Conservation (phyloP, 495 filamentous ascomycete genomes). For the Pseudotulostoma volvatum region DNA sequence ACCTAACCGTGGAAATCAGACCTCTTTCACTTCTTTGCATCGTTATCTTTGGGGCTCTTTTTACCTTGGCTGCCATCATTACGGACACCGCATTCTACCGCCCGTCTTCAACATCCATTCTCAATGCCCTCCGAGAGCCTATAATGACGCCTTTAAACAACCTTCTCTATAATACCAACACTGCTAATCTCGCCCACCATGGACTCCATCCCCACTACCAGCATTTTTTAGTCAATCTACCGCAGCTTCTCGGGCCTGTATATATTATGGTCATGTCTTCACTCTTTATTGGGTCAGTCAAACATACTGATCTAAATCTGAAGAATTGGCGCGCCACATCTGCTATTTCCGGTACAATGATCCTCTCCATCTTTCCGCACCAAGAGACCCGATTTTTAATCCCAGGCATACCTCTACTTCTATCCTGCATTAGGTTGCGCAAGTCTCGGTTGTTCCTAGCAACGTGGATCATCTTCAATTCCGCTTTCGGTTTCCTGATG, state of each 20-base stretch:
- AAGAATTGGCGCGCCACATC: constrained; percentile 38
- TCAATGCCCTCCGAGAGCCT: constrained; percentile 39
- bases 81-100: constrained; percentile 75
- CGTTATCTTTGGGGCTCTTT: constrained; percentile 40
- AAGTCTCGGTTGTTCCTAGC: constrained; percentile 43
- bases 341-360: constrained; percentile 59
- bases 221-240: constrained; percentile 70
- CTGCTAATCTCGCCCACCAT: constrained; percentile 69
- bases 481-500: constrained; percentile 62
- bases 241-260: constrained; percentile 81
- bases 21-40: constrained; percentile 51
- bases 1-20: too few relatives aligned
- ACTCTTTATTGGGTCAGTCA: constrained; percentile 36
- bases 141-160: constrained; percentile 87
- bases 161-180: constrained; percentile 64
- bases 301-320: too few relatives aligned
- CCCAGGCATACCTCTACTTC: constrained; percentile 71
- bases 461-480: constrained; percentile 74
- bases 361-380: constrained; percentile 76
- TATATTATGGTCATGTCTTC: constrained; percentile 46
- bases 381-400: constrained; percentile 92
- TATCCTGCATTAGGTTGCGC: constrained; percentile 64
- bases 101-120: constrained; percentile 28
- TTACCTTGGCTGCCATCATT: constrained; percentile 53
- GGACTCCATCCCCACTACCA: constrained; percentile 87